Evolutionary conservation across 768 basidiomycete genomes (phyloP).

Genomic region (Agrocybe pediades): DNA sequence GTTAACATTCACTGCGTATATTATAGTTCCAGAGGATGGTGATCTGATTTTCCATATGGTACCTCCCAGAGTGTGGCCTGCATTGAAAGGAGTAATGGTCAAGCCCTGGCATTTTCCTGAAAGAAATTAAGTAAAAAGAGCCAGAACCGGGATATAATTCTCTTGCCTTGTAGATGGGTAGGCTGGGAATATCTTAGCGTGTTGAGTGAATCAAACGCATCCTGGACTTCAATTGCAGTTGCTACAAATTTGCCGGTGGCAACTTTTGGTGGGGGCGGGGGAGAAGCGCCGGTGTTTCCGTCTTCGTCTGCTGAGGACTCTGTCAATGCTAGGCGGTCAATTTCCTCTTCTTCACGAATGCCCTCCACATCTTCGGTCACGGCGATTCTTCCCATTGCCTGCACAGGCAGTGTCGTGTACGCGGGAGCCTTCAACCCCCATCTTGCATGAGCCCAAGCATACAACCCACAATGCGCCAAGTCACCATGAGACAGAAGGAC

Average conservation of each 20-base stretch:
- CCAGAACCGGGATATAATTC: neutral
- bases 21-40: constrained; percentile 91
- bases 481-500: constrained; percentile 96
- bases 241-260: constrained; percentile 66
- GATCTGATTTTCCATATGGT: constrained; percentile 99
- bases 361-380: constrained; percentile 87
- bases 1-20: constrained; percentile 95
- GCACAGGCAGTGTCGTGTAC: constrained; percentile 93
- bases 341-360: constrained; percentile 72
- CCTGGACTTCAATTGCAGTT: constrained; percentile 82
- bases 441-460: constrained; percentile 85
- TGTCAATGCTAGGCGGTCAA: constrained; percentile 32
- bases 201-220: constrained; percentile 90
- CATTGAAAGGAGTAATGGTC: constrained; percentile 93
- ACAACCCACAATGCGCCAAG: constrained; percentile 86
- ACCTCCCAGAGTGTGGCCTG: constrained; percentile 94
- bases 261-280: constrained; percentile 26
- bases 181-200: constrained; percentile 95
- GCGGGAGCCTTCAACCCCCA: constrained; percentile 90
- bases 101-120: constrained; percentile 88
- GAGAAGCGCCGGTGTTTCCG: constrained; percentile 27
- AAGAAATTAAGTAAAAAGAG: constrained; percentile 1
- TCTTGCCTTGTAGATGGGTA: constrained; percentile 87
- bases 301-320: constrained; percentile 26
- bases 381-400: constrained; percentile 93